Conservation (phyloP, 78 protist species). For the Monocercomonoides exilis region DNA sequence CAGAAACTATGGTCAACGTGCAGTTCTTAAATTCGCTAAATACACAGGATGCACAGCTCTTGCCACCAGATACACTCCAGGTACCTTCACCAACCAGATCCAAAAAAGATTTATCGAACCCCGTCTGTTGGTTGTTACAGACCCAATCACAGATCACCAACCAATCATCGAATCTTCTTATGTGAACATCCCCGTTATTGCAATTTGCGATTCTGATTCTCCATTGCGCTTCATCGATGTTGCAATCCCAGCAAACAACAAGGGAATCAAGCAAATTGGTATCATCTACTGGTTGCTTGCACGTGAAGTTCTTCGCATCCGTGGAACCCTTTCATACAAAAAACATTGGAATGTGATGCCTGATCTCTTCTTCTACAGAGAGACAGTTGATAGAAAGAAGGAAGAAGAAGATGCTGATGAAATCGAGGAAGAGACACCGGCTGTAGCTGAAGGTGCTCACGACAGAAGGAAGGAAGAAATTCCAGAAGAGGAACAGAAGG, state of each 20-base stretch:
- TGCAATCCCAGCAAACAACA: conserved; percentile 99
- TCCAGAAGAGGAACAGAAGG: too few species aligned
- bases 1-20: conserved; percentile 91
- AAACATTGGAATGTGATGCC: conserved; percentile 86
- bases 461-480: too few species aligned
- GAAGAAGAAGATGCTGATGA: too few species aligned
- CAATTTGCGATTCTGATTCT: conserved; percentile 94
- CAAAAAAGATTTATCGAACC: conserved; percentile 92
- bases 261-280: conserved; percentile 74
- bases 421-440: too few species aligned
- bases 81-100: conserved; percentile 98
- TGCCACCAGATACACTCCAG: conserved; percentile 98
- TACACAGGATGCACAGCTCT: conserved; percentile 81
- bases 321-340: conserved; percentile 77
- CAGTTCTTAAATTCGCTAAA: conserved; percentile 93
- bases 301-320: conserved; percentile 97
- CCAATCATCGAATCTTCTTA: too few species aligned
- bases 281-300: conserved; percentile 98
- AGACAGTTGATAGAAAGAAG: conserved; percentile 69
- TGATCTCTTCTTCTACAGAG: conserved; percentile 91
- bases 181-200: conserved; percentile 96
- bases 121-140: conserved; percentile 92
- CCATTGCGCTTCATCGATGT: conserved; percentile 74
- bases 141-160: conserved; percentile 93
- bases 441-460: too few species aligned